A percentile compares a stretch with the other conserved stretches of the same genome.
These are phyloP conservation scores for Thraustotheca clavata DNA, from an alignment of 352 stramenopile genomes.

Conservation along the genomic window DNA sequence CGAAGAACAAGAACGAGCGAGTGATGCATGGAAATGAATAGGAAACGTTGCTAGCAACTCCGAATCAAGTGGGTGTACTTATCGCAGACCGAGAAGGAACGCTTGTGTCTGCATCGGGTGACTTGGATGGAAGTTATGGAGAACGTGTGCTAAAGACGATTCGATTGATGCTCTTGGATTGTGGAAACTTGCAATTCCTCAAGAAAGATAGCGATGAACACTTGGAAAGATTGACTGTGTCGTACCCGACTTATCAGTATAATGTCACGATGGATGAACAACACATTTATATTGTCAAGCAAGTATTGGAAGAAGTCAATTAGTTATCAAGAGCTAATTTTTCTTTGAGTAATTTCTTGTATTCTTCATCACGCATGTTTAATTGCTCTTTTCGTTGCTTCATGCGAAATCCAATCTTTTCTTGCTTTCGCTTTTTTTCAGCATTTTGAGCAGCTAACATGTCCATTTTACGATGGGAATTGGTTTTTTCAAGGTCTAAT, in stretches of 20 bases:
- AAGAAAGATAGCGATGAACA: slow-evolving; percentile 38
- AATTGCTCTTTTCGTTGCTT: slow-evolving; percentile 55
- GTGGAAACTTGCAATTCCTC: background rate
- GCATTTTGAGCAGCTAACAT: slow-evolving; percentile 84
- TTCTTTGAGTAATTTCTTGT: slow-evolving; percentile 69
- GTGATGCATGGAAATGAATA: background rate
- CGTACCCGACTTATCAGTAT: slow-evolving; percentile 56
- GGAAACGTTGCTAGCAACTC: slow-evolving; percentile 1
- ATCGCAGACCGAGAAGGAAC: slow-evolving; percentile 49
- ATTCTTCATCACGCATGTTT: slow-evolving; percentile 46
- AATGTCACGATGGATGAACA: slow-evolving; percentile 51
- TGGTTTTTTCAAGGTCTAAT: slow-evolving; percentile 91
- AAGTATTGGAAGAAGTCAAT: slow-evolving; percentile 11
- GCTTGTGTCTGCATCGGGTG: slow-evolving; percentile 53
- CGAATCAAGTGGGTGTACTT: slow-evolving; percentile 44
- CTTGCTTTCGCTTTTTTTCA: slow-evolving; percentile 84
- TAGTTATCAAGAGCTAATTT: slow-evolving; percentile 60
- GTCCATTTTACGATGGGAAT: slow-evolving; percentile 87
- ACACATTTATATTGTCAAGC: slow-evolving; percentile 73
- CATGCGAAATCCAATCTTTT: slow-evolving; percentile 81
- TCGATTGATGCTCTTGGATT: slow-evolving; percentile 52
- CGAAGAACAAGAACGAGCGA: too few relatives aligned
- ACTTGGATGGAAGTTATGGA: slow-evolving; percentile 40
- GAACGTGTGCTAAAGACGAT: slow-evolving; percentile 49
- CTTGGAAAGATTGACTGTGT: slow-evolving; percentile 60